Evolutionary conservation across 306 rosid genomes (phyloP), one percentile per base, ranked within the genome.

Genomic region (Ochetophila trinervis): DNA sequence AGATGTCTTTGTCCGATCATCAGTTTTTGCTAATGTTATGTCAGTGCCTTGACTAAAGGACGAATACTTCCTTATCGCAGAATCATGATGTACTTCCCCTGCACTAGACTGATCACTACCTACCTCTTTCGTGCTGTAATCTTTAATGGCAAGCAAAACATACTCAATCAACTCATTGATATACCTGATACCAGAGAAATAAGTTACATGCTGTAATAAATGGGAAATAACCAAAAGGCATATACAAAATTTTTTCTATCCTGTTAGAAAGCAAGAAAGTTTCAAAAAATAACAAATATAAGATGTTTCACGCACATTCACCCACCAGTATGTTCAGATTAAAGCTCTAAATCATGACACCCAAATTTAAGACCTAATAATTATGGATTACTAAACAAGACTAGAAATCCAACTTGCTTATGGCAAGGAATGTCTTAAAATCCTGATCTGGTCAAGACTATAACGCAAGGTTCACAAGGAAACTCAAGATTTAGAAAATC

Each of bases 151-250:
- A 71, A 85, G 79, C 63, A 88, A 69, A 82, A 90, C 76, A 60
- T 78, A 60, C 80, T 90, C 97, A 45, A 94, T 83, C 78, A 90
- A 80, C 81, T 94, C 95, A 37, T 94, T 94, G 68, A 94, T 78
- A 59, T 71, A 86, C 91, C 99, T 94, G 90, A 79, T 54, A 53
- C 70, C 56, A 79, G 79, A 79, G 47, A 72, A 45, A 52, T 13
- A 3, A 35, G 23, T 32, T 62, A 49, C n/a, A 36, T 16, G 47
- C 34, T 48, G 21, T 55, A 52, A 65, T 15, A 4, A 20, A 51
- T 17, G 8, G 53, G 42, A 57, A 51, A 53, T 3, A 8, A 9
- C 2, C 19, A 23, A 48, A 24, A 48, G 21, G 45, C 23, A 5
- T 51, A 32, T 5, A 66, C n/a, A 3, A 19, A 30, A 59, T 6